These are phyloP conservation scores for Cutaneotrichosporon sp. DNA, from an alignment of 1,284 basidiomycete species.

Conservation along the genomic window DNA sequence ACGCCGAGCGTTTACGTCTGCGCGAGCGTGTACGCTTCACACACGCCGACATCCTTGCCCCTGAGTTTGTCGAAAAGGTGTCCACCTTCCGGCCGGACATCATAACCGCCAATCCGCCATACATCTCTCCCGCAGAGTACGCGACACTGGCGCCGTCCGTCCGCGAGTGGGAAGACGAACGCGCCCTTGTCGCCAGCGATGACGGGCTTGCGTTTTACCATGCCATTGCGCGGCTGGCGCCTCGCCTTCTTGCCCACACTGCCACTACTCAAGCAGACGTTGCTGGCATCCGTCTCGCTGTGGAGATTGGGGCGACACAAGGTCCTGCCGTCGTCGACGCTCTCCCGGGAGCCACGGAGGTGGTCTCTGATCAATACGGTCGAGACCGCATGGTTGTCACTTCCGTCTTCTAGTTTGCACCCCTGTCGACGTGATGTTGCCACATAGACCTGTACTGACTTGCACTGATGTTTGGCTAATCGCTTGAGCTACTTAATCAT, in stretches of 20 bases:
- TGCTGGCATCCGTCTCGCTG: conserved; percentile 54
- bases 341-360: conserved; percentile 55
- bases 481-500: neutral
- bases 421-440: neutral
- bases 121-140: conserved; percentile 68
- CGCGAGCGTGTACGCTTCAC: conserved; percentile 8
- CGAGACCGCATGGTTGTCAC: conserved; percentile 48
- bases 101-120: conserved; percentile 88
- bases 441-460: neutral
- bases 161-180: conserved; percentile 67
- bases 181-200: conserved; percentile 74
- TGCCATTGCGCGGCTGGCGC: conserved; percentile 60
- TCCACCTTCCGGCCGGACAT: conserved; percentile 56
- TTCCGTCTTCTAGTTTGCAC: conserved; percentile 1
- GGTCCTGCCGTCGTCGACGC: conserved; percentile 59
- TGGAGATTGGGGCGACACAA: conserved; percentile 76
- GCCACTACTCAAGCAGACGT: conserved; percentile 21
- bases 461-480: neutral
- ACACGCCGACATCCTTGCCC: conserved; percentile 53
- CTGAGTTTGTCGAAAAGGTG: conserved; percentile 16
- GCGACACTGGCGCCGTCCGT: conserved; percentile 62
- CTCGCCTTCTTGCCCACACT: conserved; percentile 45
- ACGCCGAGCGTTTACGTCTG: conserved; percentile 48
- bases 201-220: conserved; percentile 70
- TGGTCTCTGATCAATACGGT: conserved; percentile 74